Base-by-base conservation (phyloP, 2,329 filamentous ascomycete species). In the Colletotrichum spinosum region DNA sequence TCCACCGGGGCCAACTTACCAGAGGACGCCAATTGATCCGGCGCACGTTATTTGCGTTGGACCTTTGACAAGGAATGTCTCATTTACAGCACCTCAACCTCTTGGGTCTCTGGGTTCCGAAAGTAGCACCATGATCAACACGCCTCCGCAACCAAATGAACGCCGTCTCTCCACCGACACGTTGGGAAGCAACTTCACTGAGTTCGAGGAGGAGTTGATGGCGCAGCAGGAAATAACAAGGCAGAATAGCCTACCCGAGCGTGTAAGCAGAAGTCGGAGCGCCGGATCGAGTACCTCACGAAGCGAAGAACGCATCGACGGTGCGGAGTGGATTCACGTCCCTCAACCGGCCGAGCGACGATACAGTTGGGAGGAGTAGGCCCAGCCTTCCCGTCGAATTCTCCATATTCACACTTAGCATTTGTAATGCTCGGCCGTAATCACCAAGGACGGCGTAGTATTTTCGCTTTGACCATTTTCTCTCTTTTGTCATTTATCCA, bases 111-210 rank as follows among this genome's bases (percentile, higher is more conserved):
- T 39, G 70, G 69, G 2, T 71, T 71, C 52, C 6, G 73, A 76
- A 58, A 71, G 72, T 25, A 65, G 69, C 17, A 70, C 70, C 13
- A 55, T 72, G 2, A 55, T 69, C 58, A 6, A 67, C 7, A 41
- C 59, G 4, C 49, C 64, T 9, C 44, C 51, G 12, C 11, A 44
- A 2, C 5, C 57, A 12, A 42, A 52, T 6, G 55, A 55, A 17
- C 51, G 54, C 44, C 65, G 68, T 25, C 50, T 60, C 8, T 76
- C 74, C 6, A 75, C 75, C 38, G 80, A 82, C 61, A 87, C 84
- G 2, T 72, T 88, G 8, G 85, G 85, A 17, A 88, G 86, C 71
- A 86, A 88, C 62, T 88, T 81, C 69, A 88, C 86, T 0, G 80
- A 85, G 9, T 82, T 87, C 33, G 83, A 88, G 67, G 82, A 84